A percentile compares a stretch with the other conserved stretches of the same genome.
Evolutionary conservation across 139 green algal species (phyloP).

Genomic region (Dunaliella primolecta): DNA sequence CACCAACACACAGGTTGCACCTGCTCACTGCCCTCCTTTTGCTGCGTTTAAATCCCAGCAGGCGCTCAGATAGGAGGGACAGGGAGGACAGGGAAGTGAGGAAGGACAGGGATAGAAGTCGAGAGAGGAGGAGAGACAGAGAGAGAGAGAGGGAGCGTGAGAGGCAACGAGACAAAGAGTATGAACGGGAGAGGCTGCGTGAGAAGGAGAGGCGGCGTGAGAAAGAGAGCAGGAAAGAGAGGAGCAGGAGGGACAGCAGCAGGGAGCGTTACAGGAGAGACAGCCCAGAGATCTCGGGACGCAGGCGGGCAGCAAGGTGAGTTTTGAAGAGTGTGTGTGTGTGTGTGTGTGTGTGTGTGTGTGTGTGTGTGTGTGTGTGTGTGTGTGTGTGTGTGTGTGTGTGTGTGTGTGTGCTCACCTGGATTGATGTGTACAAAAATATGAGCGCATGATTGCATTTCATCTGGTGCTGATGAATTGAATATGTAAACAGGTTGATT

Average conservation of each 20-base stretch:
- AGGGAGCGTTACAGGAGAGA: neutral
- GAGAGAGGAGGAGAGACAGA: neutral
- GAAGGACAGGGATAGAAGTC: neutral
- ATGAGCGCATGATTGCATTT: neutral
- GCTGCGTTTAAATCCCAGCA: too few species aligned
- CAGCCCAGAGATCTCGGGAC: neutral
- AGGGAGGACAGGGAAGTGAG: neutral
- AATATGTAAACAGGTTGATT: too few species aligned
- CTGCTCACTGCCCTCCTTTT: too few species aligned
- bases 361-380: neutral
- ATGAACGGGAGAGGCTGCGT: neutral
- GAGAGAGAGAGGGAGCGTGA: neutral
- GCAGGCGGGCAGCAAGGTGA: neutral
- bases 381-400: neutral
- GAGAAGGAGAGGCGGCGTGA: neutral
- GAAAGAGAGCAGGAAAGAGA: neutral
- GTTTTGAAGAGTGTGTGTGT: neutral
- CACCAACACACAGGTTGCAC: too few species aligned
- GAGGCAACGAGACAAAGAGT: neutral
- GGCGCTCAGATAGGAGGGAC: constrained; percentile 81
- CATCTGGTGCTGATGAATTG: too few species aligned
- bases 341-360: neutral
- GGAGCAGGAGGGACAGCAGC: neutral
- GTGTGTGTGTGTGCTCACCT: neutral
- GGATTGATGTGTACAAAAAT: neutral